Evolutionary conservation across 2,329 filamentous ascomycete species (phyloP).

Genomic region (Talaromyces marneffei): DNA sequence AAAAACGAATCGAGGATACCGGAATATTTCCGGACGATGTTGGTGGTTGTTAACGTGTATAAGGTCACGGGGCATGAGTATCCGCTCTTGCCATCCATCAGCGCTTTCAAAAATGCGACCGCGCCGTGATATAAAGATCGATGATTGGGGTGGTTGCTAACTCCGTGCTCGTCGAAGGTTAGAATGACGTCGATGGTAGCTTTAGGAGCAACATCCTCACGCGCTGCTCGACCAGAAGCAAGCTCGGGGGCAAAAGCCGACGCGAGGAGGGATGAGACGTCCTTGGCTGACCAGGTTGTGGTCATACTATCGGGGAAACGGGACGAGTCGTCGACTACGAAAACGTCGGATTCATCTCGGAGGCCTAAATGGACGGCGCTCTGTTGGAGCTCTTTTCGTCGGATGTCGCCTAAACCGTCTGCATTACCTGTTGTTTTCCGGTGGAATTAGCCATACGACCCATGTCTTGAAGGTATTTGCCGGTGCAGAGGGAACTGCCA

Average conservation of each 20-base stretch:
- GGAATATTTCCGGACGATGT: conserved; percentile 72
- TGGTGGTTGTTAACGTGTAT: conserved; percentile 74
- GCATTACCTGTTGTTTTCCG: conserved; percentile 61
- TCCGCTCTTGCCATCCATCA: conserved; percentile 59
- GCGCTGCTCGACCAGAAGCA: conserved; percentile 24
- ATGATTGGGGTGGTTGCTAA: conserved; percentile 91
- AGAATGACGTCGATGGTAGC: conserved; percentile 71
- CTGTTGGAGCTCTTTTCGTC: conserved; percentile 76
- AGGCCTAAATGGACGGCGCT: conserved; percentile 74
- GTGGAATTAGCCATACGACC: background rate
- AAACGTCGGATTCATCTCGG: conserved; percentile 68
- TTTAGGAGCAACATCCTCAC: conserved; percentile 40
- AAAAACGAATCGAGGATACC: conserved; percentile 69
- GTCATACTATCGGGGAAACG: conserved; percentile 86
- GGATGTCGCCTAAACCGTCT: conserved; percentile 75
- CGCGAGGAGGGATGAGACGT: conserved; percentile 65
- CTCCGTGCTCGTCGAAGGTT: conserved; percentile 78
- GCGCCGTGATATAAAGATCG: conserved; percentile 81
- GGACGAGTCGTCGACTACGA: conserved; percentile 73
- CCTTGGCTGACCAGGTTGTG: conserved; percentile 63
- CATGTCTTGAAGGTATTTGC: background rate
- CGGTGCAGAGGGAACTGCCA: conserved; percentile 13
- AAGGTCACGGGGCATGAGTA: conserved; percentile 71
- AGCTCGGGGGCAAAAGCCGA: conserved; percentile 67
- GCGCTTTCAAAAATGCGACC: conserved; percentile 60